Conservation (phyloP, 148 eudicot genomes). For the Rhododendron griersonianum region DNA sequence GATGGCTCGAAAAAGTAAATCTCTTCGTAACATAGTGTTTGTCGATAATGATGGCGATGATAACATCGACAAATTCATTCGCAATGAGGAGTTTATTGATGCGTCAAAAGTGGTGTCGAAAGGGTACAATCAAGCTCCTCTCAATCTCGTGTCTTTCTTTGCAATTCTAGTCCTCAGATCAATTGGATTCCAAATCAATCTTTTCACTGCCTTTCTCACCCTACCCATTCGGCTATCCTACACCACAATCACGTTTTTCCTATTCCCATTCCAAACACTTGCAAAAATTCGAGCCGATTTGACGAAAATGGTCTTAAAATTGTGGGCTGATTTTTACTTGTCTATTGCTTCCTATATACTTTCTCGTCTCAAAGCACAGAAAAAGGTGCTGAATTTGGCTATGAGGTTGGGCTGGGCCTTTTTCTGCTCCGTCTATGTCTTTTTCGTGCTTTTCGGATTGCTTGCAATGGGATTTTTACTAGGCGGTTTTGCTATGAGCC, state of each 20-base stretch:
- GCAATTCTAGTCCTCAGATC: slow-evolving; percentile 20
- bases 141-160: slow-evolving; percentile 9
- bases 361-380: slow-evolving; percentile 19
- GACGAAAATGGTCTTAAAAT: slow-evolving; percentile 3
- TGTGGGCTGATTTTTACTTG: slow-evolving; percentile 7
- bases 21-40: not conserved
- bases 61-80: not conserved
- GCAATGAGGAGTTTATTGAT: not conserved
- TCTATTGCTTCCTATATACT: slow-evolving; percentile 7
- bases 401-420: slow-evolving; percentile 30
- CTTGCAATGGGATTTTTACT: slow-evolving; percentile 35
- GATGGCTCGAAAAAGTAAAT: slow-evolving; percentile 15
- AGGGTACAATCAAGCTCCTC: slow-evolving; percentile 12
- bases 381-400: slow-evolving; percentile 17
- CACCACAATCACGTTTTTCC: slow-evolving; percentile 18
- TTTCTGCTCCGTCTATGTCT: slow-evolving; percentile 29
- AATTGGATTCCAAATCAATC: slow-evolving; percentile 20
- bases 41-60: not conserved
- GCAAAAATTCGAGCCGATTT: slow-evolving; percentile 10
- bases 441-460: slow-evolving; percentile 33
- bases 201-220: slow-evolving; percentile 22
- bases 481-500: slow-evolving; percentile 25
- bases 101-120: slow-evolving; percentile 14
- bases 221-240: slow-evolving; percentile 30
- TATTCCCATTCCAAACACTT: slow-evolving; percentile 30